Evolutionary conservation across 139 green algal genomes (phyloP), one percentile per base, ranked within the genome.

Genomic region (Volvox reticuliferus): DNA sequence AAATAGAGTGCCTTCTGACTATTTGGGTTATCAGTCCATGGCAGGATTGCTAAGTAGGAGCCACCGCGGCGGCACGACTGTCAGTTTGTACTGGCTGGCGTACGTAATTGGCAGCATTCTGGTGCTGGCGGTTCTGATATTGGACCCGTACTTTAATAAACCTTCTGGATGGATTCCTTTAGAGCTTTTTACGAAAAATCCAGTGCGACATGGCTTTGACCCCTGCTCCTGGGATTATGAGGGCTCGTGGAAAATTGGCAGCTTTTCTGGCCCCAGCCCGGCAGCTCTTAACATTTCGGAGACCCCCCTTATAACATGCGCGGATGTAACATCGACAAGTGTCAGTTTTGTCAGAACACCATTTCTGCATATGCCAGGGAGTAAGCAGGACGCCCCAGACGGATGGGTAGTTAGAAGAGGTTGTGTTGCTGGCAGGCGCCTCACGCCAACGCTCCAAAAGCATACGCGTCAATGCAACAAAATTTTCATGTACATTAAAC

Each of bases 141-240:
- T 90, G 2, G 86, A 90, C 28, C 86, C 86, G 5, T 67, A 73
- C 13, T 83, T 90, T 13, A 84, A 83, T 32, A 28, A 18, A 76
- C 86, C 86, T 1, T 90, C 86, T 33, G 86, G 86, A 21, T 33
- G 80, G 12, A 63, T 90, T 22, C 12, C 71, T 0, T 32, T 90
- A 3, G 86, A 90, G 30, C 50, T 84, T 0, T 68, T 90, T 32
- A 84, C 71, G 1, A 12, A 32, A 18, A 69, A 76, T 5, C 50
- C 86, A 28, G 73, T 77, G 24, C 77, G 73, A 9, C 86, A 90
- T 21, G 86, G 86, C 0, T 6, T n/a, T 18, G 86, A 90, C 50
- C 86, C 86, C 0, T 90, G 86, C 50, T 35, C 73, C 0, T 90
- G 86, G 86, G 86, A 90, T 32, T 90, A 90, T 28, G 86, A 90